These are phyloP conservation scores for Microcos paniculata DNA, from an alignment of 345 rosid species.

Conservation along the genomic window DNA sequence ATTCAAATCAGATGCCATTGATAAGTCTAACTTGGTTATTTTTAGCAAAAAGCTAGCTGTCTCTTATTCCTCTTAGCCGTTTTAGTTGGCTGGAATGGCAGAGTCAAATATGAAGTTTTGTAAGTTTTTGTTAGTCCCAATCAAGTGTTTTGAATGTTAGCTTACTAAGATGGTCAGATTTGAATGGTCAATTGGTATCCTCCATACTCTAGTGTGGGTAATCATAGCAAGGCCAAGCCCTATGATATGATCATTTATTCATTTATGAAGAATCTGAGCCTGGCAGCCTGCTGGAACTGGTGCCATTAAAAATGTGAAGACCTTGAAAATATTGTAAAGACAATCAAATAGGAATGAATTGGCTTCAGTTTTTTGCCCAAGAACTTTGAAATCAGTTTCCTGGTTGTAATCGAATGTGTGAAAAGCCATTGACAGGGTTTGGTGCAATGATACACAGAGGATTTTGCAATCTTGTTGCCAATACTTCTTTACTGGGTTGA, in stretches of 20 bases:
- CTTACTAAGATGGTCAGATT: not conserved
- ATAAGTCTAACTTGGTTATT: not conserved
- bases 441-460: not conserved
- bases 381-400: not conserved
- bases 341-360: not conserved
- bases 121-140: not conserved
- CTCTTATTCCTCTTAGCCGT: not conserved
- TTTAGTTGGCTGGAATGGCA: not conserved
- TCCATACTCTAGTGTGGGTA: not conserved
- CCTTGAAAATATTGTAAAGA: not conserved
- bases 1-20: not conserved
- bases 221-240: too few species aligned
- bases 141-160: not conserved
- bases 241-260: too few species aligned
- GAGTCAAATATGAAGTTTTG: not conserved
- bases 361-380: not conserved
- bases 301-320: not conserved
- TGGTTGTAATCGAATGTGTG: too few species aligned
- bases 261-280: too few species aligned
- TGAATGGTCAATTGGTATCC: not conserved
- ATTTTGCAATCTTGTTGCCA: not conserved
- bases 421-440: not conserved
- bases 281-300: not conserved
- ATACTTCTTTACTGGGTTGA: not conserved
- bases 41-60: not conserved